Base-by-base conservation (phyloP, 192 early-diverging fungal genomes). In the Backusella tarrabulga region DNA sequence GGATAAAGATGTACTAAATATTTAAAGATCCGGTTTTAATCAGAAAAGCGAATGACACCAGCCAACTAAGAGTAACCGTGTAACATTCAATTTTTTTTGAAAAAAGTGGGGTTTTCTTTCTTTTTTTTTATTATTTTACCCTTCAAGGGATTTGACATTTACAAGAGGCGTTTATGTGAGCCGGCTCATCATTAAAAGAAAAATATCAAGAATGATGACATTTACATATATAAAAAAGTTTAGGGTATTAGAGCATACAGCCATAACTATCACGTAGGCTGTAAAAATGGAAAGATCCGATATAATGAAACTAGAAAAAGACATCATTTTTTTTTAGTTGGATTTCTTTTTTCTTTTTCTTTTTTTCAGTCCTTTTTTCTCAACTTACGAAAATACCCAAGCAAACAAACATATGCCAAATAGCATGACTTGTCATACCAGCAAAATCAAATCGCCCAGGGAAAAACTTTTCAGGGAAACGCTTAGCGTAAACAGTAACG, bases 401-500 rank as follows among this genome's bases (percentile, higher is more conserved):
- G 21, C 87, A 85, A 11, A 90, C 89, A 76, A 81, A 85, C 12
- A 88, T 80, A 72, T 90, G 89, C 89, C 89, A 90, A 56, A 87
- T 67, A 41, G 87, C 85, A 76, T 90, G 89, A 46, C 85, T 87
- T 68, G 86, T 84, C 74, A 80, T 75, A 68, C 89, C 89, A 71
- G 81, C 79, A 34, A 73, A 73, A 74, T 90, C 89, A 80, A 88
- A 89, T 67, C 80, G 68, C 5, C 89, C 89, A 6, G 89, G 89
- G 38, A 83, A 89, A 46, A 83, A 83, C 68, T 85, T 86, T 77
- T 90, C 89, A 17, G 89, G 89, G 67, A 85, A 89, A 15, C 88
- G 83, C 68, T 87, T 85, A 38, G 88, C 89, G 72, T 90, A 88
- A 41, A 90, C 85, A 42, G 83, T 77, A n/a, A 90, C 84, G 17